A percentile compares a stretch with the other conserved stretches of the same genome.
phyloP scores from a whole-genome alignment of 768 basidiomycete species.

The Pleurotus tuber-regium region DNA sequence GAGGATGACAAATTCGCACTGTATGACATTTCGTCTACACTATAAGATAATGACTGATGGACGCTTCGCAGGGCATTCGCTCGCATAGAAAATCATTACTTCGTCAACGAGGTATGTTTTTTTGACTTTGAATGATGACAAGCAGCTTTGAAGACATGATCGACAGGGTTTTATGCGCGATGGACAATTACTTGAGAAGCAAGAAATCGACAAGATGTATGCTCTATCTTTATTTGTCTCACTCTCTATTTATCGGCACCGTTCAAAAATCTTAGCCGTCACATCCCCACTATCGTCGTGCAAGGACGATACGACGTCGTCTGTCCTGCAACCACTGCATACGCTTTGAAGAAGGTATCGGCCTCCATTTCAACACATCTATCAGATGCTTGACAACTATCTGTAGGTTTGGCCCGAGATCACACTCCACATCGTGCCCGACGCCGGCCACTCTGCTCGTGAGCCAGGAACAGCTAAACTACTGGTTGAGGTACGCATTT shows the following conservation, averaged over 20 bases:
- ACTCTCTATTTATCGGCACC: not conserved
- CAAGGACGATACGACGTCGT: constrained; percentile 91
- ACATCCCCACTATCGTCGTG: constrained; percentile 80
- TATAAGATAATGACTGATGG: not conserved
- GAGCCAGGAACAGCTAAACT: constrained; percentile 69
- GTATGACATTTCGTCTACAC: constrained; percentile 35
- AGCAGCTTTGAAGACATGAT: not conserved
- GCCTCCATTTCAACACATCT: not conserved
- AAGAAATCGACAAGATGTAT: constrained; percentile 87
- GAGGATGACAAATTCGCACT: constrained; percentile 74
- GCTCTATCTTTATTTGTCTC: constrained; percentile 15
- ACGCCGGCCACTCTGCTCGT: constrained; percentile 84
- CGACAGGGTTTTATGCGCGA: constrained; percentile 81
- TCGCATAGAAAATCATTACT: constrained; percentile 89
- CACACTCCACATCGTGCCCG: constrained; percentile 73
- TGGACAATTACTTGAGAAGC: constrained; percentile 80
- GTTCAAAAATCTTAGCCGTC: constrained; percentile 71
- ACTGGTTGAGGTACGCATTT: constrained; percentile 57
- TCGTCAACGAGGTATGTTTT: constrained; percentile 65
- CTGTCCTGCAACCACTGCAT: constrained; percentile 85
- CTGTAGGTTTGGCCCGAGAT: constrained; percentile 72
- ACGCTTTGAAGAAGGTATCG: constrained; percentile 66
- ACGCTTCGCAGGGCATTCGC: constrained; percentile 68
- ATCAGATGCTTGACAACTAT: not conserved
- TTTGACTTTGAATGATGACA: not conserved